A percentile compares a stretch with the other conserved stretches of the same genome.
These are phyloP conservation scores for Rhodotorula sp. DNA, from an alignment of 1,284 basidiomycete genomes.

Conservation along the genomic window DNA sequence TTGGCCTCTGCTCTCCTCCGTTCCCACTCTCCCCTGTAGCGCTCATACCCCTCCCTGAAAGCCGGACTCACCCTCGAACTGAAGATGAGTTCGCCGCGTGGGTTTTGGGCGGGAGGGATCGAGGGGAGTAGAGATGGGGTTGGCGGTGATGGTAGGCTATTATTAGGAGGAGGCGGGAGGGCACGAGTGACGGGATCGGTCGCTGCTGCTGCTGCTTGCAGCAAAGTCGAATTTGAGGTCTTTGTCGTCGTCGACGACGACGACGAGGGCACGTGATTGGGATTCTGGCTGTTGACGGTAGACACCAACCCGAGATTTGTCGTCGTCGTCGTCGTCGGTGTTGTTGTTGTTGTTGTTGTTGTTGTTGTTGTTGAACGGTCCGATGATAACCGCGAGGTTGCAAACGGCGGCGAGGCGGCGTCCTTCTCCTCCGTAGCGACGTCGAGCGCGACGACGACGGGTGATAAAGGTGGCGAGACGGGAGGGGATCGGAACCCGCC, in stretches of 20 bases:
- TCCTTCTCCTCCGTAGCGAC: no score
- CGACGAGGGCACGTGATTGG: no score
- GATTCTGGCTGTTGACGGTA: no score
- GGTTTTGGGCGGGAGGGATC: constrained; percentile 84
- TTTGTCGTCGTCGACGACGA: no score
- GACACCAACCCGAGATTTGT: no score
- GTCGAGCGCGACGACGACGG: neutral
- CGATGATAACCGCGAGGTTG: no score
- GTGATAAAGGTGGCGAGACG: constrained; percentile 12
- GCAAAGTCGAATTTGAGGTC: no score
- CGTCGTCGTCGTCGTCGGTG: no score
- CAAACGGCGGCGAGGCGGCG: neutral
- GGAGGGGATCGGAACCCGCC: constrained; percentile 15
- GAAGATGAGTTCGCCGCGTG: constrained; percentile 94
- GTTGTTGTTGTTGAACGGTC: no score
- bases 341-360: no score
- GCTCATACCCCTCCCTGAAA: constrained; percentile 89
- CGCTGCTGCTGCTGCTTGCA: no score
- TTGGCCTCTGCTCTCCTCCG: constrained; percentile 47
- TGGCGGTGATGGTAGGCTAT: constrained; percentile 40
- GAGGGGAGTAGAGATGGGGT: constrained; percentile 60
- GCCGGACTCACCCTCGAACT: constrained; percentile 75
- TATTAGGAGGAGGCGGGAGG: neutral
- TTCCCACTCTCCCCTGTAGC: constrained; percentile 89
- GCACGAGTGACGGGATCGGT: neutral